phyloP scores from a whole-genome alignment of 805 yeast genomes.

The Metschnikowia rubicola region DNA sequence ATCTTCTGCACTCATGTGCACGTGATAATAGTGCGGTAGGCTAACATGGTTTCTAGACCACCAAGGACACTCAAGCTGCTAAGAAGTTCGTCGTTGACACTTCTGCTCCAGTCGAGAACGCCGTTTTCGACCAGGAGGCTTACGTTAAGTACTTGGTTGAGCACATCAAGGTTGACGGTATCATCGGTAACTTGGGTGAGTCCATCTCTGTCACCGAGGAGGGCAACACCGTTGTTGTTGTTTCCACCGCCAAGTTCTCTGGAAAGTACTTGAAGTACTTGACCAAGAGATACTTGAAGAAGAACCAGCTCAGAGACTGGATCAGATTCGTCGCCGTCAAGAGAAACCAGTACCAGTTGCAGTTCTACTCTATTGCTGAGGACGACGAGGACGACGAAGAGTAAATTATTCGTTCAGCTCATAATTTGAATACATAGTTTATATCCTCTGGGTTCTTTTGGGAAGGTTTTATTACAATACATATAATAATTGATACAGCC shows the following conservation, averaged over 20 bases:
- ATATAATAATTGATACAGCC: constrained; percentile 1
- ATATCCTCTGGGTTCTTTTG: constrained; percentile 6
- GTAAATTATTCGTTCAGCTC: constrained; percentile 40
- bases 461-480: constrained; percentile 8
- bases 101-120: constrained; percentile 95
- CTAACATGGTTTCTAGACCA: constrained; percentile 65
- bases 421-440: constrained; percentile 6
- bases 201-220: constrained; percentile 83
- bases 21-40: constrained; percentile 63
- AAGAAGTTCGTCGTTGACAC: constrained; percentile 94
- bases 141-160: constrained; percentile 97
- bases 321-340: constrained; percentile 96
- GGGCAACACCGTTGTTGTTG: constrained; percentile 85
- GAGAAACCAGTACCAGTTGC: constrained; percentile 94
- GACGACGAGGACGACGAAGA: constrained; percentile 72
- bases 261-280: constrained; percentile 99
- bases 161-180: constrained; percentile 98
- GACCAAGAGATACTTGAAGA: constrained; percentile 99
- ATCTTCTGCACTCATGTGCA: constrained; percentile 20
- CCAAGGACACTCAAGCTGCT: constrained; percentile 66
- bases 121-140: constrained; percentile 95
- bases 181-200: constrained; percentile 95
- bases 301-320: constrained; percentile 99
- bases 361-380: constrained; percentile 97
- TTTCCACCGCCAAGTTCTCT: constrained; percentile 92